Base-by-base conservation (phyloP, 345 rosid species). In the Cardiospermum halicacabum region DNA sequence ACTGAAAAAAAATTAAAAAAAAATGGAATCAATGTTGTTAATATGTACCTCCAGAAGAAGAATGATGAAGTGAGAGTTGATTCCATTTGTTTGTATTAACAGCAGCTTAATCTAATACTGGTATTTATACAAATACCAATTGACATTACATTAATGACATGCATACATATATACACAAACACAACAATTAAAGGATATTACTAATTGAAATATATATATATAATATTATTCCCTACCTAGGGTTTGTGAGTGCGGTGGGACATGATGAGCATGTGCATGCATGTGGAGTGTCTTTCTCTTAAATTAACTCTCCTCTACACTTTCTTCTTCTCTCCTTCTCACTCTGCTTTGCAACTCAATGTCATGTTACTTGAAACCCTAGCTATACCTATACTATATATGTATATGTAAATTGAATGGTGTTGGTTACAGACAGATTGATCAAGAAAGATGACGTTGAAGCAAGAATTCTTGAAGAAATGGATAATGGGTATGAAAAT, bases 231-330 rank as follows among this genome's bases (percentile, higher is more conserved):
- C 53, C 56, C 63, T 70, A 73, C 56, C 63, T 70, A 73, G 78
- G 80, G 72, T 73, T 75, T 75, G 69, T 63, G 66, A 48, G 68
- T 76, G 87, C 88, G 86, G 88, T 76, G 87, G 89, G 86, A 56
- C 86, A 79, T 56, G 16, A 4, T 37, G 55, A n/a, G 85, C 98
- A 92, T 92, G 98, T 92, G 98, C 94, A 22, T 73, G 90, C 98
- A 92, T 92, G 98, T 92, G 98, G 86, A 72, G 77, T 85, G 92
- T 89, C 92, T 85, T 72, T 82, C 88, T 85, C 91, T 60, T 19
- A 16, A 15, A 63, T 92, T 95, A 83, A 88, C 82, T 61, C 73
- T 66, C 48, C 71, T 67, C 78, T 74, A 68, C 64, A 32, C 36
- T 28, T 57, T 26, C 45, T 18, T 72, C 45, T 67, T 60, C 42